Percentiles rank a stretch among this genome's conserved stretches.
phyloP scores from a whole-genome alignment of 2,329 filamentous ascomycete genomes.

The Xylariaceae sp. region DNA sequence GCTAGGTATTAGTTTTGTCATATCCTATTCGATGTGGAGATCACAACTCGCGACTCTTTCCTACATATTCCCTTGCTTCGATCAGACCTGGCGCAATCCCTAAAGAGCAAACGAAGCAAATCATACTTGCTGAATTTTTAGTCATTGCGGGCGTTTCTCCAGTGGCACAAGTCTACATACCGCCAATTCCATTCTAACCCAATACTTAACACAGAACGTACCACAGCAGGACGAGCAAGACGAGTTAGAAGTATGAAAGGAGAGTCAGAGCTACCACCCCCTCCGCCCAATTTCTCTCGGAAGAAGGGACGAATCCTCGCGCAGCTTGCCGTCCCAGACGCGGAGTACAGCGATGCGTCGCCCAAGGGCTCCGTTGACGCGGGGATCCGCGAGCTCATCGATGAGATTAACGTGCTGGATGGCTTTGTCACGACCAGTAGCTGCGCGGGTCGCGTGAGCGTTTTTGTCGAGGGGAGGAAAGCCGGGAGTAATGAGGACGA shows the following conservation, averaged over 20 bases:
- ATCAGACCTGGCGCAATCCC: too few relatives aligned
- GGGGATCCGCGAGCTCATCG: slow-evolving; percentile 77
- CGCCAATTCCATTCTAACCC: too few relatives aligned
- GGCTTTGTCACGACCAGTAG: slow-evolving; percentile 92
- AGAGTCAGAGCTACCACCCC: slow-evolving; percentile 1
- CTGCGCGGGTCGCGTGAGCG: slow-evolving; percentile 84
- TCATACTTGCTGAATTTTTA: too few relatives aligned
- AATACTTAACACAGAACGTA: too few relatives aligned
- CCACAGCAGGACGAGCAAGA: too few relatives aligned
- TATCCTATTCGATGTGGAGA: too few relatives aligned
- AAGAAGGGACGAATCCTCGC: slow-evolving; percentile 77
- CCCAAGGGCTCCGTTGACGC: slow-evolving; percentile 88
- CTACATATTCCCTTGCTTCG: too few relatives aligned
- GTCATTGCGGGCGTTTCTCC: too few relatives aligned
- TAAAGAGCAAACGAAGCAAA: too few relatives aligned
- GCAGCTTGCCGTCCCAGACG: slow-evolving; percentile 70
- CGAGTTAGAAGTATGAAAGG: slow-evolving; percentile 11
- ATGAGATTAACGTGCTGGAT: slow-evolving; percentile 74
- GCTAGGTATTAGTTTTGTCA: too few relatives aligned
- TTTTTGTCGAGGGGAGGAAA: slow-evolving; percentile 82
- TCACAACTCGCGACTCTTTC: too few relatives aligned
- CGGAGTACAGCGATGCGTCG: slow-evolving; percentile 79
- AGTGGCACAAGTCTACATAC: too few relatives aligned
- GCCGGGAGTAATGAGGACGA: slow-evolving; percentile 35
- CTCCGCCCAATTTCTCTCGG: slow-evolving; percentile 51